These are phyloP conservation scores for Daldinia eschscholtzii DNA, from an alignment of 2,329 filamentous ascomycete species.

Conservation along the genomic window DNA sequence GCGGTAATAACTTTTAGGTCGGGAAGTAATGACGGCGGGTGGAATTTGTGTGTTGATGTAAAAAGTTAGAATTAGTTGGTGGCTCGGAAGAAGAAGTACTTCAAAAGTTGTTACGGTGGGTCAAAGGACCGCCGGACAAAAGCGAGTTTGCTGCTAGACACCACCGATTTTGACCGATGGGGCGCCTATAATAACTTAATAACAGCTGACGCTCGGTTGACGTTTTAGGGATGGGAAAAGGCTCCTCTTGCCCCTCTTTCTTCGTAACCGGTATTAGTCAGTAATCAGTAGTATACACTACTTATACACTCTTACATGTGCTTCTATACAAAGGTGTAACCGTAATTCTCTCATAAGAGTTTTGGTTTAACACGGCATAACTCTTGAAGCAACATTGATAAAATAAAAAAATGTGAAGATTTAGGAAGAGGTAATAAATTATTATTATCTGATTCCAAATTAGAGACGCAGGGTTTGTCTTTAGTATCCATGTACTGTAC, in stretches of 20 bases:
- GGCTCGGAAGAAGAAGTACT: constrained; percentile 16
- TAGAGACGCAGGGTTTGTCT: constrained; percentile 10
- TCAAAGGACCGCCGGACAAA: constrained; percentile 40
- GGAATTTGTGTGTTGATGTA: constrained; percentile 23
- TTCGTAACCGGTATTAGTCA: constrained; percentile 34
- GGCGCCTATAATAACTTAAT: constrained; percentile 18
- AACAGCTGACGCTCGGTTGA: constrained; percentile 44
- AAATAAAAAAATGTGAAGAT: constrained; percentile 20
- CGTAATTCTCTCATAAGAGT: background rate
- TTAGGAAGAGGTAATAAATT: constrained; percentile 24
- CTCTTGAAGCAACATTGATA: background rate
- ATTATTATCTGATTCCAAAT: constrained; percentile 32
- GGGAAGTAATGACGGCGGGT: constrained; percentile 20
- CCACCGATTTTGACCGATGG: constrained; percentile 43
- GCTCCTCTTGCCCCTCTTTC: constrained; percentile 33
- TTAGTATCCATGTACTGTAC: constrained; percentile 30
- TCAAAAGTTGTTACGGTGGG: constrained; percentile 33
- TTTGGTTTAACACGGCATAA: background rate
- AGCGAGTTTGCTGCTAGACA: constrained; percentile 29
- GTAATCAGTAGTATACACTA: constrained; percentile 14
- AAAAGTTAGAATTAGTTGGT: constrained; percentile 22
- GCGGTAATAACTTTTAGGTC: constrained; percentile 15
- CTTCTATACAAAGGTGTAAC: background rate
- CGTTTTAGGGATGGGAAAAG: constrained; percentile 27
- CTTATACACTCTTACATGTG: background rate